phyloP scores from a whole-genome alignment of 2,329 filamentous ascomycete genomes.

The Fusarium begoniae region DNA sequence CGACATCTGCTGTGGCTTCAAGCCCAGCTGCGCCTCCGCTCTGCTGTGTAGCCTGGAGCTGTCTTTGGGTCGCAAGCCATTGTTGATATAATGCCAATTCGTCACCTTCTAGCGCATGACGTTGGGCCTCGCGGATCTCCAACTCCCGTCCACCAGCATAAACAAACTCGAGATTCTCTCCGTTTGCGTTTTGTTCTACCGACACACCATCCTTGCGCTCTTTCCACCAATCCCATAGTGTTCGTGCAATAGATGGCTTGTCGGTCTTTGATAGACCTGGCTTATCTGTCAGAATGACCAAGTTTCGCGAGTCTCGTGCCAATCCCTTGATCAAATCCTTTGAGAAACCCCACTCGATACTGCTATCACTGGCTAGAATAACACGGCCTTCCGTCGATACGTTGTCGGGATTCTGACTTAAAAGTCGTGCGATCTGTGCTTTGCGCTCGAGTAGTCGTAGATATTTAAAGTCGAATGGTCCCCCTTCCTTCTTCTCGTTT shows the following conservation, averaged over 20 bases:
- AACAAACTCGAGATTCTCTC: conserved; percentile 71
- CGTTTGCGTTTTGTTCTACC: conserved; percentile 63
- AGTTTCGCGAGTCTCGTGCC: conserved; percentile 79
- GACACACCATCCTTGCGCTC: conserved; percentile 72
- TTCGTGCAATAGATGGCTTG: conserved; percentile 71
- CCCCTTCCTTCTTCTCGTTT: conserved; percentile 64
- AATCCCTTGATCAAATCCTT: conserved; percentile 79
- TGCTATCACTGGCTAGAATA: conserved; percentile 89
- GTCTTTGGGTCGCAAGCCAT: conserved; percentile 87
- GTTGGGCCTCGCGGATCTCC: conserved; percentile 67
- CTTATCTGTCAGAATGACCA: conserved; percentile 87
- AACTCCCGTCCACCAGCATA: conserved; percentile 71
- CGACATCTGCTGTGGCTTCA: conserved; percentile 75
- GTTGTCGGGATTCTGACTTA: conserved; percentile 57
- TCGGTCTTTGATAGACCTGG: conserved; percentile 54
- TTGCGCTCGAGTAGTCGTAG: conserved; percentile 84
- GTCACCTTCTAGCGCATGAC: conserved; percentile 74
- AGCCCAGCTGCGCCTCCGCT: conserved; percentile 72
- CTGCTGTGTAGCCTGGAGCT: conserved; percentile 84
- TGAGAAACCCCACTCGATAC: conserved; percentile 94
- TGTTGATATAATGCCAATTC: conserved; percentile 89
- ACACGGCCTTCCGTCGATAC: conserved; percentile 68
- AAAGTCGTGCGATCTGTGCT: conserved; percentile 78
- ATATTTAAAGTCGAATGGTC: conserved; percentile 91
- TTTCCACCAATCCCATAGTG: conserved; percentile 83